A percentile compares a stretch with the other conserved stretches of the same genome.
Evolutionary conservation across 345 rosid species (phyloP).

Genomic region (Clarkia xantiana): DNA sequence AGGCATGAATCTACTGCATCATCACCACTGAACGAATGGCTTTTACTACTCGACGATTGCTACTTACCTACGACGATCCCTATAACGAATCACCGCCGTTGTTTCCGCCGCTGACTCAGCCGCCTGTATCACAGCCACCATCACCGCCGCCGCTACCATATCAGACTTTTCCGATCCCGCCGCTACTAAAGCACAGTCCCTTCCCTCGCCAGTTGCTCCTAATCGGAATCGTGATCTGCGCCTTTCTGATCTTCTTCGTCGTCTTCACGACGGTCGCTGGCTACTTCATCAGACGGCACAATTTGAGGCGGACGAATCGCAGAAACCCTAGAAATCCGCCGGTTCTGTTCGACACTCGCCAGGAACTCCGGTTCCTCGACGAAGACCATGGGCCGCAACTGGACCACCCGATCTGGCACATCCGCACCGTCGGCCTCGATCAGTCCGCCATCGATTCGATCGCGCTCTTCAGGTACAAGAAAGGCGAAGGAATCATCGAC

Average conservation of each 20-base stretch:
- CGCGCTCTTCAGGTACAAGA: slow-evolving; percentile 35
- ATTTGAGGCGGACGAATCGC: slow-evolving; percentile 3
- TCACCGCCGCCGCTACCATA: too few species aligned
- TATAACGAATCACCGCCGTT: too few species aligned
- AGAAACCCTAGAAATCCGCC: slow-evolving; percentile 6
- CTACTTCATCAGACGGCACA: not conserved
- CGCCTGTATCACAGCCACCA: too few species aligned
- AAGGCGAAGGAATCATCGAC: slow-evolving; percentile 33
- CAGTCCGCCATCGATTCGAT: slow-evolving; percentile 52
- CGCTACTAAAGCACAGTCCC: too few species aligned
- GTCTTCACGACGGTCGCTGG: slow-evolving; percentile 4
- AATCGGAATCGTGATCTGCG: not conserved
- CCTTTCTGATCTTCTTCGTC: slow-evolving; percentile 5
- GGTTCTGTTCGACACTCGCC: slow-evolving; percentile 13
- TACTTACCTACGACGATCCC: too few species aligned
- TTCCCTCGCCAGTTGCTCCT: too few species aligned
- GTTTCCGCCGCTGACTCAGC: too few species aligned
- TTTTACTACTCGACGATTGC: too few species aligned
- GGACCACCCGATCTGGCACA: slow-evolving; percentile 50
- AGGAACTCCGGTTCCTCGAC: slow-evolving; percentile 15
- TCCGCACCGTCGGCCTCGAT: slow-evolving; percentile 43
- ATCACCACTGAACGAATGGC: too few species aligned
- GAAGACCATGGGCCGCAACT: slow-evolving; percentile 21
- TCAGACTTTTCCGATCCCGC: too few species aligned
- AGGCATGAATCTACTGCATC: too few species aligned